Conservation (phyloP, 495 filamentous ascomycete species). For the Penicillium pancosmium region DNA sequence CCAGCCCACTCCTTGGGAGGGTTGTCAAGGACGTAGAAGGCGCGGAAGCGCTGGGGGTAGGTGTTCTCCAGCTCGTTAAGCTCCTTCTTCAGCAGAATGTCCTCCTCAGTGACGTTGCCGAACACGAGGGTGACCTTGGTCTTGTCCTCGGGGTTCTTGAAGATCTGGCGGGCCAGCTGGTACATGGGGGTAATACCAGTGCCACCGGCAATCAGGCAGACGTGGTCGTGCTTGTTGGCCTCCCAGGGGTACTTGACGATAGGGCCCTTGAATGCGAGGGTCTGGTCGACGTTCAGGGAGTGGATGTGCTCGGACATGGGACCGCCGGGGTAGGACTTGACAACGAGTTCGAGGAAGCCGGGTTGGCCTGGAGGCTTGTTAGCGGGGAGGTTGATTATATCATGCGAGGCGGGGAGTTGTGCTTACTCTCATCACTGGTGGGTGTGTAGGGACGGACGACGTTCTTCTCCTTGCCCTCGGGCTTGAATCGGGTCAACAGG, state of each 20-base stretch:
- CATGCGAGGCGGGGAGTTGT: background rate
- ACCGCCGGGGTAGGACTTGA: conserved; percentile 88
- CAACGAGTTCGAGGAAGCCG: conserved; percentile 83
- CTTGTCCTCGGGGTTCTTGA: conserved; percentile 93
- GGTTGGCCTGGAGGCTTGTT: conserved; percentile 51
- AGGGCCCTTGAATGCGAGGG: conserved; percentile 89
- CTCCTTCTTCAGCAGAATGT: conserved; percentile 87
- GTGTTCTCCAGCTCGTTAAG: conserved; percentile 82
- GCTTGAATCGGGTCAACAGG: conserved; percentile 84
- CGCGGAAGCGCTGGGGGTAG: conserved; percentile 89
- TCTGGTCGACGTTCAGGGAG: conserved; percentile 75
- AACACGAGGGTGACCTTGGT: conserved; percentile 95
- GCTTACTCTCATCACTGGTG: conserved; percentile 77
- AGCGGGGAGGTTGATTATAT: background rate
- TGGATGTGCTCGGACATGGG: conserved; percentile 91
- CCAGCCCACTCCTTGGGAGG: conserved; percentile 80
- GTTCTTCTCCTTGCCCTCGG: conserved; percentile 74
- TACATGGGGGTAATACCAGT: conserved; percentile 95
- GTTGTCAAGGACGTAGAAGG: conserved; percentile 86
- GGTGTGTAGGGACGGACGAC: conserved; percentile 93
- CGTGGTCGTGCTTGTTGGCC: conserved; percentile 92
- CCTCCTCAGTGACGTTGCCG: conserved; percentile 82
- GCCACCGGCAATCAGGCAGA: conserved; percentile 90
- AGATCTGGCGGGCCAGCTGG: conserved; percentile 83
- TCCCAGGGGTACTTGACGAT: conserved; percentile 92